Conservation (phyloP, 768 basidiomycete genomes). For the Leccinum ochraceum region DNA sequence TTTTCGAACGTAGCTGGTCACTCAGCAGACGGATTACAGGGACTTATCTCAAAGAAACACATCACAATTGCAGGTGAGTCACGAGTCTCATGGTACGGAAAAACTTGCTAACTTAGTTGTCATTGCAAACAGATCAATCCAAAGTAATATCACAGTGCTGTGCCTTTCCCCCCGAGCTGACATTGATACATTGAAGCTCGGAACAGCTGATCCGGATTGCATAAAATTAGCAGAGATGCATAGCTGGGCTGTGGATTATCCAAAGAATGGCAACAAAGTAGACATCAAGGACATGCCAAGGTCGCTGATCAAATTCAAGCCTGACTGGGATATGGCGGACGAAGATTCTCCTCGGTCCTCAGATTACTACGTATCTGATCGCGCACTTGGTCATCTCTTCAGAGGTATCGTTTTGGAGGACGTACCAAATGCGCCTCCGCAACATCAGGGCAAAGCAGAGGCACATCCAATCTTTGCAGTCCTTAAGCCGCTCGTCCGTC, state of each 20-base stretch:
- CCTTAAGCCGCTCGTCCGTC: conserved; percentile 24
- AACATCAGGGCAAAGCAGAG: conserved; percentile 15
- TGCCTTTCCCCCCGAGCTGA: conserved; percentile 4
- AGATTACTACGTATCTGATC: conserved; percentile 71
- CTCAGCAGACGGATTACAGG: conserved; percentile 41
- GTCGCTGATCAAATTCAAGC: conserved; percentile 63
- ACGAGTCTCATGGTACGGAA: not conserved
- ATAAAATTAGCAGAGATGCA: conserved; percentile 57
- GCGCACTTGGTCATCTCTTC: conserved; percentile 72
- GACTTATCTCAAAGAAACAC: conserved; percentile 66
- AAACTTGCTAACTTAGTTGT: not conserved
- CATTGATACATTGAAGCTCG: conserved; percentile 41
- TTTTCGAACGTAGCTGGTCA: not conserved
- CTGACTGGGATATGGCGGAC: conserved; percentile 76
- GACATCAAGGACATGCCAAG: conserved; percentile 54
- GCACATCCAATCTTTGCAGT: conserved; percentile 34
- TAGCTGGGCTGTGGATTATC: conserved; percentile 73
- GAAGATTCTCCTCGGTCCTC: conserved; percentile 50
- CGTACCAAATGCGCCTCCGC: conserved; percentile 19
- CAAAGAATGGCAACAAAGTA: conserved; percentile 73
- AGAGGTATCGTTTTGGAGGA: conserved; percentile 56
- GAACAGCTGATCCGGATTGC: conserved; percentile 61
- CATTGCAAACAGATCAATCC: conserved; percentile 61
- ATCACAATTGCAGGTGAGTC: conserved; percentile 67
- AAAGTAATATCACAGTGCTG: conserved; percentile 40